phyloP scores from a whole-genome alignment of 2,329 filamentous ascomycete genomes.

The Stagonosporopsis rhizophila region DNA sequence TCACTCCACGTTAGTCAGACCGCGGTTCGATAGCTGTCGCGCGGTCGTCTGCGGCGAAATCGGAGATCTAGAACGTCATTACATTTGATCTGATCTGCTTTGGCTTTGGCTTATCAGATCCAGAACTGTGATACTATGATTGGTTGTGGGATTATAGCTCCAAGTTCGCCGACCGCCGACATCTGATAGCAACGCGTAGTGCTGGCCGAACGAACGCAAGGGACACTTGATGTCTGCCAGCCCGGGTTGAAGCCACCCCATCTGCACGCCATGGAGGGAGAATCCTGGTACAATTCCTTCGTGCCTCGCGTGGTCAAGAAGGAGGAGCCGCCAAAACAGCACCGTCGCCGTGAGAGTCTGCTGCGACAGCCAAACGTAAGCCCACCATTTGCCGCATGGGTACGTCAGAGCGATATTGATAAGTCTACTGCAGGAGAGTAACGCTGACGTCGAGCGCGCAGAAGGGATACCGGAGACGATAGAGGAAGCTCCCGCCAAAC shows the following conservation, averaged over 20 bases:
- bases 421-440: conserved; percentile 58
- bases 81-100: conserved; percentile 4
- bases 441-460: conserved; percentile 60
- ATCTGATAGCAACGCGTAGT: conserved; percentile 13
- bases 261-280: conserved; percentile 66
- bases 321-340: conserved; percentile 54
- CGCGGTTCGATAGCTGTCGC: conserved; percentile 18
- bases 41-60: conserved; percentile 12
- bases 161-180: conserved; percentile 6
- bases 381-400: conserved; percentile 44
- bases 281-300: conserved; percentile 80
- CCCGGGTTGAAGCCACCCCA: conserved; percentile 12
- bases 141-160: not conserved
- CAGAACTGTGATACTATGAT: not conserved
- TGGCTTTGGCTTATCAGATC: conserved; percentile 20
- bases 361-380: conserved; percentile 62
- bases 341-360: conserved; percentile 73
- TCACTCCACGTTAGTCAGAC: conserved; percentile 16
- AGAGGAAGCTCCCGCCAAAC: conserved; percentile 62
- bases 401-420: conserved; percentile 49
- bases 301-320: conserved; percentile 68
- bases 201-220: conserved; percentile 5
- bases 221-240: conserved; percentile 15
- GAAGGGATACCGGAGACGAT: conserved; percentile 65
- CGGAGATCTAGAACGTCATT: conserved; percentile 30